Base-by-base conservation (phyloP, 2,329 filamentous ascomycete genomes). In the Onygenales sp. region DNA sequence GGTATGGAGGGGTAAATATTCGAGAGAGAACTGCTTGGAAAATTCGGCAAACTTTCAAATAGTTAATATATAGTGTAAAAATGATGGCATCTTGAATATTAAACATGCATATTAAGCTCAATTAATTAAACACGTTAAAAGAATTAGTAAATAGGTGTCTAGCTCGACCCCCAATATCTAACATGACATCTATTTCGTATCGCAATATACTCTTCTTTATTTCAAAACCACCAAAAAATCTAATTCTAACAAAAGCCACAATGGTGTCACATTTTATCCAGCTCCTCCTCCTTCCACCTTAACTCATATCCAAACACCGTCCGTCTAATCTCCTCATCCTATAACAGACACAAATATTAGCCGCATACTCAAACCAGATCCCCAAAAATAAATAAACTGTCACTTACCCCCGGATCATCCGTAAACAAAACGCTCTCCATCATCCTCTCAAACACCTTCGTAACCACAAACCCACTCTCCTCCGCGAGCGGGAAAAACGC, bases 361-460 rank as follows among this genome's bases (percentile, higher is more conserved):
- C 2, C 11, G 31, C 17, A 46, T 51, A 43, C 33, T n/a, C 32
- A 43, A 50, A 46, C 14, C 14, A 46, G 11, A 13, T 38, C 8
- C 17, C 38, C 14, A 47, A 47, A 35, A 13, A 45, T 9, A 14
- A 42, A 36, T 47, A 17, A 36, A 7, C 52, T 36, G 7, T 39
- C 21, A 71, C 79, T 67, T 67, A 82, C 80, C 39, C 92, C 92
- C 13, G 84, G 86, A 66, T 96, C 91, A 61, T 90, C 80, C 63
- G 91, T 87, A 70, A 97, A 96, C 75, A 97, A 83, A 58, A 91
- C 86, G 66, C 84, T 84, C 38, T 92, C 89, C 82, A 94, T 83
- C 61, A 85, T 81, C 68, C 85, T 82, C 70, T 96, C 89, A 47
- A 91, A 75, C 36, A 95, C 78, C 74, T 92, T 89, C 58, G 85